These are phyloP conservation scores for Stagonosporopsis rhizophila DNA, from an alignment of 2,329 filamentous ascomycete genomes.

Conservation along the genomic window DNA sequence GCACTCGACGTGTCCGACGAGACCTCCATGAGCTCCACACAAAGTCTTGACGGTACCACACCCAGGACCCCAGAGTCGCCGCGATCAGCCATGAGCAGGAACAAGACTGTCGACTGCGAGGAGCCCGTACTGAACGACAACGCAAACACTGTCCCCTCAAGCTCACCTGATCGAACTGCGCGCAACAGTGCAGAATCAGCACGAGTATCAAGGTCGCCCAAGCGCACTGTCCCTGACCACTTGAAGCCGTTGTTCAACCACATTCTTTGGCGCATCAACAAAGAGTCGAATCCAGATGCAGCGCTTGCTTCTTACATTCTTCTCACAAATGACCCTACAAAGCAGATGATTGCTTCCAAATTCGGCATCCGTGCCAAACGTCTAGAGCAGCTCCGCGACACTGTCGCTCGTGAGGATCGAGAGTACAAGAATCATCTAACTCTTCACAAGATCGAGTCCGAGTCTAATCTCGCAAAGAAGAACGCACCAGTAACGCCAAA, in stretches of 20 bases:
- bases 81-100: constrained; percentile 45
- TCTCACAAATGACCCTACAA: constrained; percentile 57
- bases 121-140: constrained; percentile 36
- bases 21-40: constrained; percentile 54
- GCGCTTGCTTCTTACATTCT: constrained; percentile 60
- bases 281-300: constrained; percentile 56
- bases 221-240: constrained; percentile 45
- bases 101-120: constrained; percentile 16
- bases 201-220: constrained; percentile 35
- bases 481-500: constrained; percentile 25
- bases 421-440: constrained; percentile 53
- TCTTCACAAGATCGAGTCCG: constrained; percentile 48
- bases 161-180: constrained; percentile 38
- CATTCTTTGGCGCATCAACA: constrained; percentile 60
- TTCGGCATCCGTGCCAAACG: constrained; percentile 60
- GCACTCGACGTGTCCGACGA: constrained; percentile 47
- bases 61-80: constrained; percentile 52
- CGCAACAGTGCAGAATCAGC: constrained; percentile 39
- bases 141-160: constrained; percentile 10
- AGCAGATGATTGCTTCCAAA: constrained; percentile 55
- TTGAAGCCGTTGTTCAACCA: constrained; percentile 60
- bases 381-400: constrained; percentile 58
- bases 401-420: constrained; percentile 57
- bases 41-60: constrained; percentile 47
- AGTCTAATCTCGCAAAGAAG: constrained; percentile 29